These are phyloP conservation scores for Candida pseudofarinosa DNA, from an alignment of 805 yeast species.

Conservation along the genomic window DNA sequence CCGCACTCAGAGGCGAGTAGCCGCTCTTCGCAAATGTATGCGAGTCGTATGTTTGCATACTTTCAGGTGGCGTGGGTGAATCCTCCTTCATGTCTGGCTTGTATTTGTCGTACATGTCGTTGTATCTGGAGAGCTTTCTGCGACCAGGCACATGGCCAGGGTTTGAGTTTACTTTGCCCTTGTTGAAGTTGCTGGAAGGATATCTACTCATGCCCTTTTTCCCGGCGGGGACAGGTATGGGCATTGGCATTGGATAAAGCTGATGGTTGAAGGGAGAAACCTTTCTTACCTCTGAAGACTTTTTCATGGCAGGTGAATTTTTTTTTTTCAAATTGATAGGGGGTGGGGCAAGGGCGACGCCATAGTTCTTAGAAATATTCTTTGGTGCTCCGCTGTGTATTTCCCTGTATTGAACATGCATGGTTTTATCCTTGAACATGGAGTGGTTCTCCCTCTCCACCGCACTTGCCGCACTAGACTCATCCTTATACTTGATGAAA, in stretches of 20 bases:
- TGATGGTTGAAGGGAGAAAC: constrained; percentile 2
- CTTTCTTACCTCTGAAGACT: constrained; percentile 1
- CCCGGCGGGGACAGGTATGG: constrained; percentile 1
- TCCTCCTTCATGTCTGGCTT: constrained; percentile 3
- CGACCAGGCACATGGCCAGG: background rate
- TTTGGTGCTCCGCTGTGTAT: constrained; percentile 20
- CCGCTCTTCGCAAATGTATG: constrained; percentile 7
- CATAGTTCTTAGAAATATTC: constrained; percentile 4
- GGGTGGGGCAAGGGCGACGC: constrained; percentile 69
- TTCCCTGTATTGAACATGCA: constrained; percentile 83
- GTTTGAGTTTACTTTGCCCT: background rate
- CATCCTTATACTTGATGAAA: constrained; percentile 61
- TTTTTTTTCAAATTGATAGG: constrained; percentile 56
- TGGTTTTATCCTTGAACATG: constrained; percentile 64
- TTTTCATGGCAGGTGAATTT: constrained; percentile 2
- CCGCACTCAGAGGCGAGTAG: constrained; percentile 10
- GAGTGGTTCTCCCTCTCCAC: constrained; percentile 84
- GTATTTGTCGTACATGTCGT: constrained; percentile 1
- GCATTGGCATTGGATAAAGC: constrained; percentile 6
- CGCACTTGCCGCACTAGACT: constrained; percentile 79
- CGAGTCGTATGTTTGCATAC: constrained; percentile 9
- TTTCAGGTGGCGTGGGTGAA: constrained; percentile 10
- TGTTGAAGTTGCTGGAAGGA: constrained; percentile 11
- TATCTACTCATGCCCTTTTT: constrained; percentile 10
- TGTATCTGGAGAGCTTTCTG: background rate